Evolutionary conservation across 495 filamentous ascomycete genomes (phyloP), one percentile per base, ranked within the genome.

Genomic region (Penicillium daleae): DNA sequence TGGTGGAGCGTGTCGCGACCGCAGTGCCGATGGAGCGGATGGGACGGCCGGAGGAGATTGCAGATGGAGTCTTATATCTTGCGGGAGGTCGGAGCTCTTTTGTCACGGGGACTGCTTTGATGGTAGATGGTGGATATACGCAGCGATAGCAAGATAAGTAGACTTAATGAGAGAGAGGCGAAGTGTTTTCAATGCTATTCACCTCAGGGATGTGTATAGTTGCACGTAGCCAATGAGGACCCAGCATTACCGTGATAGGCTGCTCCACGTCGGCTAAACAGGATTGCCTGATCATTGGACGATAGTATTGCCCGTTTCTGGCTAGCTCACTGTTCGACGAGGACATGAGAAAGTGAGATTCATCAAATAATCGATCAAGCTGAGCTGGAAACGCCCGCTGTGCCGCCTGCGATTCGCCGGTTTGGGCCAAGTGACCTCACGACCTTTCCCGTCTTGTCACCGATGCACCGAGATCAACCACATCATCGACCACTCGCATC

Each of bases 51-150:
- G 70, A 76, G 54, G 78, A 81, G 59, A 73, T 81, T 19, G 76
- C 79, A 2, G 77, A 80, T 60, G 76, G 73, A n/a, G 75, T 78
- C 13, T 19, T 79, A n/a, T 81, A 79, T 57, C 53, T 81, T 19
- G 72, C 68, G 56, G 75, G 74, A 46, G 74, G 67, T 12, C 66
- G 77, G 50, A 76, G 76, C 22, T 72, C 69, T 7, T 80, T 82
- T 59, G 73, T 80, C 2, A 76, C 75, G 29, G 79, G 78, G 9
- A 72, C 72, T n/a, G 71, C 74, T 1, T 63, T 80, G 63, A 74
- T 78, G 8, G 76, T 82, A 4, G 79, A 82, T 69, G 78, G 79
- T 9, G 79, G 78, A 1, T 81, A 80, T 65, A 73, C 68, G 3
- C 56, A 63, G 46, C 61, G 67, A 26, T 67, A 51, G 19, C 21